Conservation (phyloP, 495 filamentous ascomycete species). For the Penicillium canariense region DNA sequence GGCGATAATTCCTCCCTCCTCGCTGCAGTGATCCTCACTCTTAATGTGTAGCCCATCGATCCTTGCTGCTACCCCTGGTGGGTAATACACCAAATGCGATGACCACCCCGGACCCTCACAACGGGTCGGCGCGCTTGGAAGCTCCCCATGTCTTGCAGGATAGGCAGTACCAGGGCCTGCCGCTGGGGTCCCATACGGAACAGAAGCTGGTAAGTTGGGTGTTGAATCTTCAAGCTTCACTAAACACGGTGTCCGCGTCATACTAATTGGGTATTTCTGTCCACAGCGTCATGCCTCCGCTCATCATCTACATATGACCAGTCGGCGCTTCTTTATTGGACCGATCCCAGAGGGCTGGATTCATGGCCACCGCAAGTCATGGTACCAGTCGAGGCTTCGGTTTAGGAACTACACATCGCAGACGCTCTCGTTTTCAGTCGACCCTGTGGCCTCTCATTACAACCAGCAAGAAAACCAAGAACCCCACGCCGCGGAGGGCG, state of each 20-base stretch:
- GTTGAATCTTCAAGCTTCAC: background rate
- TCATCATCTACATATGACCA: constrained; percentile 61
- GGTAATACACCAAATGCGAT: constrained; percentile 27
- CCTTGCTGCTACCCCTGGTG: background rate
- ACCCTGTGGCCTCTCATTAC: constrained; percentile 40
- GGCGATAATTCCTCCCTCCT: constrained; percentile 2
- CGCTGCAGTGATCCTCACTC: constrained; percentile 1
- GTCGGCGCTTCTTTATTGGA: constrained; percentile 63
- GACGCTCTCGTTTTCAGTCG: constrained; percentile 52
- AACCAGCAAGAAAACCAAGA: constrained; percentile 39
- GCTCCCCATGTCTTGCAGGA: constrained; percentile 15
- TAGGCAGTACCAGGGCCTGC: constrained; percentile 36
- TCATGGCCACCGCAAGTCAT: constrained; percentile 60
- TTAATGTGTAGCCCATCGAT: constrained; percentile 4
- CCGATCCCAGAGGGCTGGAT: constrained; percentile 69
- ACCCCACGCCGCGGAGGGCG: constrained; percentile 8
- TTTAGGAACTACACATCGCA: constrained; percentile 58
- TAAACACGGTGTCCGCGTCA: background rate
- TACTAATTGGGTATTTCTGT: constrained; percentile 8
- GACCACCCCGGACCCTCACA: constrained; percentile 24
- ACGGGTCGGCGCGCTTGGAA: constrained; percentile 20
- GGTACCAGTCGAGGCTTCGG: constrained; percentile 56
- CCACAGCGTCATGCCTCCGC: constrained; percentile 59
- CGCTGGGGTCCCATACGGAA: constrained; percentile 50
- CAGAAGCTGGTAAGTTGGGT: constrained; percentile 49